Percentiles rank a stretch among this genome's conserved stretches.
Conservation (phyloP, 352 stramenopile species). For the Globisporangium takayamanum region DNA sequence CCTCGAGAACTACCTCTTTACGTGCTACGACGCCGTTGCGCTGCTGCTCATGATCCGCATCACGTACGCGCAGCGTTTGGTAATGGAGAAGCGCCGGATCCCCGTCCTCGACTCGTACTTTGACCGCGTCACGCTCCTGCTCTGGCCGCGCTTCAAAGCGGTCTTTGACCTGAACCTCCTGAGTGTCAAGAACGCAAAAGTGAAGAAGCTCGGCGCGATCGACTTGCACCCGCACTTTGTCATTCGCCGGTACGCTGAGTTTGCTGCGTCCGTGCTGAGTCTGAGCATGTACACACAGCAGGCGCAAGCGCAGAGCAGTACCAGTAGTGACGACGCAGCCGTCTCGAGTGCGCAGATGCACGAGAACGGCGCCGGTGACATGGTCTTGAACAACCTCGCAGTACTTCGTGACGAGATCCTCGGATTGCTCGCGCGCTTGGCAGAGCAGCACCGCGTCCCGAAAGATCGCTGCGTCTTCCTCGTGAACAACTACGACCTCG, state of each 20-base stretch:
- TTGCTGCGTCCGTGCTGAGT: conserved; percentile 93
- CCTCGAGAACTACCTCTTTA: conserved; percentile 98
- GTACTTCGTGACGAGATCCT: conserved; percentile 81
- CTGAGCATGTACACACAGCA: conserved; percentile 78
- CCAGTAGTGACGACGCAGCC: conserved; percentile 21
- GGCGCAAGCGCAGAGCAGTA: background rate
- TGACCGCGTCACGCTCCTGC: conserved; percentile 91
- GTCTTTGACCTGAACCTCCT: conserved; percentile 95
- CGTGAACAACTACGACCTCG: conserved; percentile 98
- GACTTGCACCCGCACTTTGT: conserved; percentile 97
- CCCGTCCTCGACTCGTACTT: conserved; percentile 95
- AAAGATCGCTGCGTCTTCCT: conserved; percentile 97
- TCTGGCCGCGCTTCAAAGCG: conserved; percentile 97
- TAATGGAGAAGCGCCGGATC: conserved; percentile 83
- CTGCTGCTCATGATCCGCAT: conserved; percentile 99
- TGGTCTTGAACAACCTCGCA: conserved; percentile 92
- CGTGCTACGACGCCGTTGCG: conserved; percentile 94
- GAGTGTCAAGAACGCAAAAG: conserved; percentile 84
- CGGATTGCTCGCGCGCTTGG: conserved; percentile 72
- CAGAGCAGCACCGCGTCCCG: conserved; percentile 86
- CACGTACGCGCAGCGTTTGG: conserved; percentile 80
- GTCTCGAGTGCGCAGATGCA: conserved; percentile 71
- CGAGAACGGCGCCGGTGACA: conserved; percentile 84
- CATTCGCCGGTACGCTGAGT: conserved; percentile 95
- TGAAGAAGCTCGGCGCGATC: conserved; percentile 89